These are phyloP conservation scores for Plasmodium gallinaceum DNA, from an alignment of 169 alveolate genomes.

Conservation along the genomic window DNA sequence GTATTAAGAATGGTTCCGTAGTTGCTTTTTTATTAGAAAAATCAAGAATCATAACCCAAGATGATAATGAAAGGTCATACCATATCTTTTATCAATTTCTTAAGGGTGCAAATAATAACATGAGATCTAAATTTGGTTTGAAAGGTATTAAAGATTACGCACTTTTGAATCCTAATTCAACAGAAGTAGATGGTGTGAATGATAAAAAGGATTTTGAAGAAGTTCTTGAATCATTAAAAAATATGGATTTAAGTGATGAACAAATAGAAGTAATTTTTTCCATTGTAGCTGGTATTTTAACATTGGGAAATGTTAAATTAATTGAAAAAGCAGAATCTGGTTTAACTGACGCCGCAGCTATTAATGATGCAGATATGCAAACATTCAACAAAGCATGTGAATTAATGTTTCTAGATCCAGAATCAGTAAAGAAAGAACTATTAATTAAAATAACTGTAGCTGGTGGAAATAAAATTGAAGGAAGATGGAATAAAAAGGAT, in stretches of 20 bases:
- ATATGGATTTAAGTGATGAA: slow-evolving; percentile 90
- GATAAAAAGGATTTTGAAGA: slow-evolving; percentile 94
- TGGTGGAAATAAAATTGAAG: slow-evolving; percentile 88
- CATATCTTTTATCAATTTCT: slow-evolving; percentile 97
- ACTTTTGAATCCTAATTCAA: slow-evolving; percentile 90
- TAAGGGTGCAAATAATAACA: slow-evolving; percentile 91
- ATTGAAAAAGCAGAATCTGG: slow-evolving; percentile 90
- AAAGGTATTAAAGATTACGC: slow-evolving; percentile 83
- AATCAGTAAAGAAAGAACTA: slow-evolving; percentile 85
- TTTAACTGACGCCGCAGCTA: slow-evolving; percentile 91
- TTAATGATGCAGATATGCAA: slow-evolving; percentile 80
- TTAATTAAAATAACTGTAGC: slow-evolving; percentile 87
- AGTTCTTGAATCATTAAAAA: slow-evolving; percentile 92
- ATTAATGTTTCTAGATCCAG: slow-evolving; percentile 87
- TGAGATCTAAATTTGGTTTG: slow-evolving; percentile 86
- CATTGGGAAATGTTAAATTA: slow-evolving; percentile 96
- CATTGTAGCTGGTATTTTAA: slow-evolving; percentile 93
- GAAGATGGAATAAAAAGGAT: slow-evolving; percentile 90
- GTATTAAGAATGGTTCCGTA: slow-evolving; percentile 93
- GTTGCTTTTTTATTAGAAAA: slow-evolving; percentile 96
- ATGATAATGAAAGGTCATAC: slow-evolving; percentile 94
- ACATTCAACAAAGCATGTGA: slow-evolving; percentile 87
- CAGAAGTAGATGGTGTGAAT: slow-evolving; percentile 93
- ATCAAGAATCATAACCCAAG: slow-evolving; percentile 96
- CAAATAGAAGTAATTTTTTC: slow-evolving; percentile 92